Evolutionary conservation across 768 basidiomycete species (phyloP), one percentile per base, ranked within the genome.

Genomic region (Nidularia pulvinata): DNA sequence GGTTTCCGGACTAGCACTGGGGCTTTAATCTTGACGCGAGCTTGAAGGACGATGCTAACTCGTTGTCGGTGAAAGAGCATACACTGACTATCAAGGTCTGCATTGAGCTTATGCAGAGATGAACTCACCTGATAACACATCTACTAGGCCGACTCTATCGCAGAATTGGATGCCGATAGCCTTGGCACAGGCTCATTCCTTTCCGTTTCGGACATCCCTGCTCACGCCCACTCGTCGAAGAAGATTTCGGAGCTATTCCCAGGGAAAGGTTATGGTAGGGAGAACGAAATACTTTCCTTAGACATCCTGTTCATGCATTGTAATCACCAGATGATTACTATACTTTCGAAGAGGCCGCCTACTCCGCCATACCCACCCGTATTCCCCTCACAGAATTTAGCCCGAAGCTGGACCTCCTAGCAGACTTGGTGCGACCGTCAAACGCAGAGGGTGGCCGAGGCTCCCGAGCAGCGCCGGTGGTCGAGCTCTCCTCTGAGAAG

Each of bases 21-120:
- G 89, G 89, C 32, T 91, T 90, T 73, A 91, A 91, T 61, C 79
- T 91, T 9, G 85, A 89, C 34, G 88, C 86, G 1, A 89, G 87
- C 59, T 69, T 86, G 42, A 66, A 69, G 46, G 72, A 71, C 6
- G 74, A 70, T 5, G 60, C 67, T 2, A 76, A 79, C 34, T 64
- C 70, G 13, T 67, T 81, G 33, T 73, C 74, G 30, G 77, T 91
- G 39, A 77, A 81, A 60, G 72, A 80, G 37, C 87, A 78, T 51
- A 63, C 50, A 6, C 59, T 80, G 22, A 74, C 69, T 2, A 74
- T 80, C 52, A 73, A 74, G 63, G 75, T 75, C 52, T 25, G 61
- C 39, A 11, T 30, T 19, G 39, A 13, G 54, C 42, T 6, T 33
- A 34, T 32, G 16, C 46, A 6, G 53, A 16, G 46, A 48, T 33